Conservation (phyloP, 257 asterid species). For the Solanum okadae region DNA sequence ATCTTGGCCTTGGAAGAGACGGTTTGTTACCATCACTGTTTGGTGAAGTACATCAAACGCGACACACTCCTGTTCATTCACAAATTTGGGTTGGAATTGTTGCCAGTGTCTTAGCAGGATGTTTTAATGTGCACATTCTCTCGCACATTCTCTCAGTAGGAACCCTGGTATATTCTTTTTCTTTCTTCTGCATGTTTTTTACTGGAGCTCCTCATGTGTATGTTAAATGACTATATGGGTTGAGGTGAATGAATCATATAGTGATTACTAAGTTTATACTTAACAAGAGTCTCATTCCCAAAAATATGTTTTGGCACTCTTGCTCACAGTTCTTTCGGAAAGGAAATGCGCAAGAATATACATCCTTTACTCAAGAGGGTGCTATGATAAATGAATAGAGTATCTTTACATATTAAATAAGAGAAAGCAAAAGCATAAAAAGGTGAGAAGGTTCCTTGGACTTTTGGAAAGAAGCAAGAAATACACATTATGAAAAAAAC, state of each 20-base stretch:
- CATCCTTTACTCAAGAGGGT: background rate
- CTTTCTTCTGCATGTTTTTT: background rate
- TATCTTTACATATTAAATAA: background rate
- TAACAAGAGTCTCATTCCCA: background rate
- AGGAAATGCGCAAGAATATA: background rate
- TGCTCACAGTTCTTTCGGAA: background rate
- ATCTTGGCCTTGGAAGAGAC: slow-evolving; percentile 96
- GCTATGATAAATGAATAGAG: background rate
- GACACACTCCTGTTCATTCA: slow-evolving; percentile 80
- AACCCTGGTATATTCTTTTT: slow-evolving; percentile 57
- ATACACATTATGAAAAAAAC: background rate
- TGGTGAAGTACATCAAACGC: slow-evolving; percentile 62
- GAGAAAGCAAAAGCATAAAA: background rate
- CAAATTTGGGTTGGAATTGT: slow-evolving; percentile 92
- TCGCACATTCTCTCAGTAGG: slow-evolving; percentile 96
- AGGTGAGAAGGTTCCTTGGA: background rate
- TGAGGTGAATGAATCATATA: background rate
- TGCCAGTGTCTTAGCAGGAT: slow-evolving; percentile 75
- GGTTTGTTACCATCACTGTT: slow-evolving; percentile 78
- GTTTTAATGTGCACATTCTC: slow-evolving; percentile 71
- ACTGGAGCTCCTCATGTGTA: background rate
- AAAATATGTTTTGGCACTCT: background rate
- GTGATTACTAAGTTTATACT: background rate
- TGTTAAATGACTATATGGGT: background rate
- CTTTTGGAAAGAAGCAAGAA: background rate